A percentile compares a stretch with the other conserved stretches of the same genome.
phyloP scores from a whole-genome alignment of 2,329 filamentous ascomycete species.

The Eutypella sp. region DNA sequence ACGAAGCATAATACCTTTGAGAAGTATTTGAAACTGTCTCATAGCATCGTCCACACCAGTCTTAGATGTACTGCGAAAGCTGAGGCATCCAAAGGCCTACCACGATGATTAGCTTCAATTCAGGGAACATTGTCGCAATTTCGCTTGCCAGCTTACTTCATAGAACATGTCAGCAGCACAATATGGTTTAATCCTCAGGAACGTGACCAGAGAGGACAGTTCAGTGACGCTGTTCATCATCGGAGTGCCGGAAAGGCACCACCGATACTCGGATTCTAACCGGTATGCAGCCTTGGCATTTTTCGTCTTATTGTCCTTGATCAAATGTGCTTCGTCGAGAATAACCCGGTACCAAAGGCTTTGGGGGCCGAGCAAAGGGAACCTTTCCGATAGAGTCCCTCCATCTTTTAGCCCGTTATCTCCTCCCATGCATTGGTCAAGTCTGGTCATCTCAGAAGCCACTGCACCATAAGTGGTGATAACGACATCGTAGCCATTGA shows the following conservation, averaged over 20 bases:
- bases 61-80: constrained; percentile 20
- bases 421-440: constrained; percentile 48
- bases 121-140: too few relatives aligned
- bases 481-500: constrained; percentile 66
- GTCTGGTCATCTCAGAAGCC: constrained; percentile 59
- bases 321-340: constrained; percentile 74
- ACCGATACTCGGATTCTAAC: constrained; percentile 57
- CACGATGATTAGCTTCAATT: constrained; percentile 9
- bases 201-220: constrained; percentile 71
- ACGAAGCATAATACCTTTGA: constrained; percentile 77
- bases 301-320: constrained; percentile 69
- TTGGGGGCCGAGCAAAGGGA: constrained; percentile 56
- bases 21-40: constrained; percentile 64
- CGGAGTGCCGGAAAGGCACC: constrained; percentile 76
- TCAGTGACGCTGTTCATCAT: constrained; percentile 86
- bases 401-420: constrained; percentile 34
- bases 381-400: constrained; percentile 33
- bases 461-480: constrained; percentile 73
- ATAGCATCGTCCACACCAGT: constrained; percentile 61
- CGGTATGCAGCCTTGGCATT: constrained; percentile 54
- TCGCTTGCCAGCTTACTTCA: constrained; percentile 34
- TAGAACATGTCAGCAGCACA: constrained; percentile 59
- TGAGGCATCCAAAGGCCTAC: constrained; percentile 36
- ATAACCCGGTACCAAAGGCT: constrained; percentile 65
- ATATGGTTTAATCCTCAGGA: constrained; percentile 74